Percentiles rank a stretch among this genome's conserved stretches.
These are phyloP conservation scores for Populus simonii DNA, from an alignment of 345 rosid genomes.

Conservation along the genomic window DNA sequence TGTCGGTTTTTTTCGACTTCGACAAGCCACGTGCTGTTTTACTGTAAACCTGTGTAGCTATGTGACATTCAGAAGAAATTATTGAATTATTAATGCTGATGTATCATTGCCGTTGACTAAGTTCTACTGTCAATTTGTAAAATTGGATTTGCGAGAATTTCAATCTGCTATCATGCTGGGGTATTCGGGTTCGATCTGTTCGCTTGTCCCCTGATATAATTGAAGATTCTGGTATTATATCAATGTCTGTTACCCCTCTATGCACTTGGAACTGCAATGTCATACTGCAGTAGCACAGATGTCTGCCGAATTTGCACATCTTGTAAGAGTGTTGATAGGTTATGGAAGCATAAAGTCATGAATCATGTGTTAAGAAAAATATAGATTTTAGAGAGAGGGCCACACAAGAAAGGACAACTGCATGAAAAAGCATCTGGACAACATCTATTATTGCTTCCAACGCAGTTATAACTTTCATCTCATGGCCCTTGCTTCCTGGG, in stretches of 20 bases:
- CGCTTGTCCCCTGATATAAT: neutral
- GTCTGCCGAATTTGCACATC: neutral
- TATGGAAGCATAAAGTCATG: neutral
- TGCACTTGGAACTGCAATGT: neutral
- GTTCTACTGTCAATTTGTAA: neutral
- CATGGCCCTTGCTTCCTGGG: neutral
- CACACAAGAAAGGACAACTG: neutral
- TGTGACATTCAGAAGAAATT: neutral
- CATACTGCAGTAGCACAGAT: neutral
- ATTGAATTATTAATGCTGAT: neutral
- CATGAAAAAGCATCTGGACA: neutral
- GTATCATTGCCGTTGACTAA: neutral
- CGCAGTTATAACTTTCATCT: neutral
- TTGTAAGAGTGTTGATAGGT: neutral
- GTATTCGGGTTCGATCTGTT: neutral
- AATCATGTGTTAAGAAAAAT: neutral
- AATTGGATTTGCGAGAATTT: neutral
- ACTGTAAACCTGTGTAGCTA: neutral
- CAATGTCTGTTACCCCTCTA: neutral
- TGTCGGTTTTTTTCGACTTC: neutral
- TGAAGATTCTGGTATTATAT: conserved; percentile 7
- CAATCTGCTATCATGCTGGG: neutral
- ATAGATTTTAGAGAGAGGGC: neutral
- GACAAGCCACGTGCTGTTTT: neutral
- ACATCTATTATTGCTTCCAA: neutral